Percentiles rank a stretch among this genome's conserved stretches.
phyloP scores from a whole-genome alignment of 179 eudicot species.

The Beta lomatogona region DNA sequence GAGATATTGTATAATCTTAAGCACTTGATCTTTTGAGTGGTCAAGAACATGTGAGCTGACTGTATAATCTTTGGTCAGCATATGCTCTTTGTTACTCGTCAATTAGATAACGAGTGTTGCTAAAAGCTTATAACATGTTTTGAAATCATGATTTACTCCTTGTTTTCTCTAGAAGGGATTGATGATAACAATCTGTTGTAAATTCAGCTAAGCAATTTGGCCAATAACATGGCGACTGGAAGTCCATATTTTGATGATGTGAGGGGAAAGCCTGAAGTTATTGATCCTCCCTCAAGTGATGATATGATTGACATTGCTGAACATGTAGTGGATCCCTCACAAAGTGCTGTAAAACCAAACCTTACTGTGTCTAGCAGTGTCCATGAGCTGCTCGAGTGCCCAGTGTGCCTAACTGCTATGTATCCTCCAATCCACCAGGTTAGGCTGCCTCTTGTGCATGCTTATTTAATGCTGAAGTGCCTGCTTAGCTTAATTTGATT shows the following conservation, averaged over 20 bases:
- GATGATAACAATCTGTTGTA: conserved; percentile 9
- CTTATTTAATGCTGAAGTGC: not conserved
- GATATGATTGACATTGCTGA: conserved; percentile 65
- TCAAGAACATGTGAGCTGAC: not conserved
- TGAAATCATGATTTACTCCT: no score
- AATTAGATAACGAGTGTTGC: conserved; percentile 4
- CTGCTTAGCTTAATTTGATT: no score
- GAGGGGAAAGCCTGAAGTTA: conserved; percentile 66
- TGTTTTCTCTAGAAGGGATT: not conserved
- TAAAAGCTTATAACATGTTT: not conserved
- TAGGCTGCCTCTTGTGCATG: conserved; percentile 22
- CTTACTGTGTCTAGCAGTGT: conserved; percentile 70
- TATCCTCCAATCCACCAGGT: conserved; percentile 99
- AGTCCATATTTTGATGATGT: conserved; percentile 69
- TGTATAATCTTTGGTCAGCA: not conserved
- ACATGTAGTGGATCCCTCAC: conserved; percentile 59
- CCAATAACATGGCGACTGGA: conserved; percentile 55
- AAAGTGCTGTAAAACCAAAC: conserved; percentile 56
- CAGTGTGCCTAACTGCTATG: conserved; percentile 95
- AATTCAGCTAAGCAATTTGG: conserved; percentile 20
- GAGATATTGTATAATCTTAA: not conserved
- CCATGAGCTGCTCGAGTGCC: conserved; percentile 88
- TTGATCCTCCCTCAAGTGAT: conserved; percentile 66
- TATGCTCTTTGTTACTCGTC: not conserved
- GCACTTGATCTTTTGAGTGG: not conserved